Evolutionary conservation across 78 protist genomes (phyloP).

Genomic region (Cavenderia fasciculata): DNA sequence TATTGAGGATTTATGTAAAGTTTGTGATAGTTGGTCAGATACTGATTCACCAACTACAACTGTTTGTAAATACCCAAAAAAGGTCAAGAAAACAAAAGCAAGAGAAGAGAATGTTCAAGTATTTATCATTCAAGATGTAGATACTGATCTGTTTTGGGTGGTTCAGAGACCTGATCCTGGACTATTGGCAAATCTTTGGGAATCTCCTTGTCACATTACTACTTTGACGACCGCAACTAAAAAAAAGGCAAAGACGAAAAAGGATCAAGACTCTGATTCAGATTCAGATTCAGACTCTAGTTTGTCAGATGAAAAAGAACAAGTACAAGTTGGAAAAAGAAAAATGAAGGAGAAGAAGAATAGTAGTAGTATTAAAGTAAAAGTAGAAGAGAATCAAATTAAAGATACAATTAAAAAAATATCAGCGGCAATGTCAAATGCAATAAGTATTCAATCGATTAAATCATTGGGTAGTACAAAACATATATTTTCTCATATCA

Average conservation of each 20-base stretch:
- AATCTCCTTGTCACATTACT: slow-evolving; percentile 19
- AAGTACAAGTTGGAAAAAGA: not conserved
- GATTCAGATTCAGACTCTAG: too few relatives aligned
- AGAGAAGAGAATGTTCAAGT: slow-evolving; percentile 56
- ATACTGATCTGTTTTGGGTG: not conserved
- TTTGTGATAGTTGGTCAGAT: slow-evolving; percentile 32
- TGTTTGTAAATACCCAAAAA: slow-evolving; percentile 66
- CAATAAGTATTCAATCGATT: not conserved
- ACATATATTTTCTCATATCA: slow-evolving; percentile 72
- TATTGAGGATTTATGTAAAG: slow-evolving; percentile 9
- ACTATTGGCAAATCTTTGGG: slow-evolving; percentile 68
- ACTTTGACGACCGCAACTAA: not conserved
- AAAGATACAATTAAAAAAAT: not conserved
- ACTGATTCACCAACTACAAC: slow-evolving; percentile 32
- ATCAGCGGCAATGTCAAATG: not conserved
- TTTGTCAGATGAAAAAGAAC: slow-evolving; percentile 20
- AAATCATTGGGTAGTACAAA: slow-evolving; percentile 1
- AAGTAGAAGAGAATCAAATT: not conserved
- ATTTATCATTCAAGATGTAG: slow-evolving; percentile 16
- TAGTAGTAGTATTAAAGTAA: not conserved
- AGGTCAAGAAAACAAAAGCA: slow-evolving; percentile 40
- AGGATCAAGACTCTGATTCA: too few relatives aligned
- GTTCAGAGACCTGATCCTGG: slow-evolving; percentile 76
- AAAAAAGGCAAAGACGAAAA: not conserved
- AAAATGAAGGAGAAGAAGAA: slow-evolving; percentile 1